Base-by-base conservation (phyloP, 768 basidiomycete species). In the Mycena metata region DNA sequence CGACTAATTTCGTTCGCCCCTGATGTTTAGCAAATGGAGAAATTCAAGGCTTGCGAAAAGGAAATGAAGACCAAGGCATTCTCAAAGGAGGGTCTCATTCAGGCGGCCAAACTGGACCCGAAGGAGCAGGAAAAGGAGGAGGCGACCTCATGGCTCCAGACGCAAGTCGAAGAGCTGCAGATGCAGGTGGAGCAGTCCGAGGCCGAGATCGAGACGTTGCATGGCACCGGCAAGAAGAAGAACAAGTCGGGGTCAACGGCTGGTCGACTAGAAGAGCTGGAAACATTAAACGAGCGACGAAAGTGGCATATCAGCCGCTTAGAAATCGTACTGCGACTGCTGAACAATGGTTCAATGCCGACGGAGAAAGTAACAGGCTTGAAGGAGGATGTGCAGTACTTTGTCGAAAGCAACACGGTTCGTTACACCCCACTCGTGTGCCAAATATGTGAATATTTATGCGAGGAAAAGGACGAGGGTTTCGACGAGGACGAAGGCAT, bases 61-160 rank as follows among this genome's bases (percentile, higher is more conserved):
- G 98, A 99, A 83, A 99, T 99, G 97, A 99, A 99, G 88, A 99
- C 98, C 66, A 99, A 99, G 80, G 98, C 98, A 0, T 99, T 99
- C 82, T 98, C 96, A 21, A 99, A 99, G 77, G 98, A 99, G 80
- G 98, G 98, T 46, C 86, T 99, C 46, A 98, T 92, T 68, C 95
- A 96, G 67, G 95, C 96, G 13, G 88, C 95, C 42, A 96, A 94
- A 76, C 90, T 99, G 24, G 98, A 99, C 80, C 98, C 98, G 61
- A 96, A 95, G 77, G 96, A 97, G 64, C 96, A 98, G 83, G 96
- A 96, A 81, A 98, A 98, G 81, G 86, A 92, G 73, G 97, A 99
- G 75, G 89, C 91, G 15, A 92, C 89, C 17, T 81, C 88, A 63
- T 99, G 97, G 96, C 84, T 98, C 16, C 92, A 95, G 71, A 84